A percentile compares a stretch with the other conserved stretches of the same genome.
phyloP scores from a whole-genome alignment of 495 filamentous ascomycete genomes.

The Coniosporium apollinis region DNA sequence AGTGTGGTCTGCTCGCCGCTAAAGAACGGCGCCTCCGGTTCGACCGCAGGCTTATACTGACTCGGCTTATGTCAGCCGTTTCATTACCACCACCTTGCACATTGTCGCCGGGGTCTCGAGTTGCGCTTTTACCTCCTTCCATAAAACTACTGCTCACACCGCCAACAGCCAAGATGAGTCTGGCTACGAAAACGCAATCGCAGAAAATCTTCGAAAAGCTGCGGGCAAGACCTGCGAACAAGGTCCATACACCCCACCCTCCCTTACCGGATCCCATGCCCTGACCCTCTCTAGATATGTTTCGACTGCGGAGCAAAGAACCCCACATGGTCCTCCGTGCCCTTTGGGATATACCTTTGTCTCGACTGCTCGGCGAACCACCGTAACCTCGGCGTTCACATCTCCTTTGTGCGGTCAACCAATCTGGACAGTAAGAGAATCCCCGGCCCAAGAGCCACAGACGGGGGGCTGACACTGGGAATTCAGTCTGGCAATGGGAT shows the following conservation, averaged over 20 bases:
- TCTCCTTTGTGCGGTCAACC: conserved; percentile 95
- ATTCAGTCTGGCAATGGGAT: conserved; percentile 96
- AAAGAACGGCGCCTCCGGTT: too few relatives aligned
- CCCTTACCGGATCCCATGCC: conserved; percentile 1
- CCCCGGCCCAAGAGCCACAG: too few relatives aligned
- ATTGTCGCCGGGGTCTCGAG: too few relatives aligned
- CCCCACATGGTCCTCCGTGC: conserved; percentile 94
- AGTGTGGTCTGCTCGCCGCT: too few relatives aligned
- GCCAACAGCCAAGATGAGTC: conserved; percentile 47
- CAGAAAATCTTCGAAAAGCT: conserved; percentile 97
- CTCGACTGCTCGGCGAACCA: conserved; percentile 67
- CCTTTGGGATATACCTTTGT: conserved; percentile 94
- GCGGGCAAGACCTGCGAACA: conserved; percentile 84
- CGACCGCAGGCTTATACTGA: too few relatives aligned
- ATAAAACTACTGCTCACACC: too few relatives aligned
- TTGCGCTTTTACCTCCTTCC: too few relatives aligned
- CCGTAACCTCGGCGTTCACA: conserved; percentile 35
- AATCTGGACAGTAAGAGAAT: conserved; percentile 85
- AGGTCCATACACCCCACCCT: conserved; percentile 39
- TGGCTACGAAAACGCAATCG: conserved; percentile 83
- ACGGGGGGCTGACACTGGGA: too few relatives aligned
- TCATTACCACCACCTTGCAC: too few relatives aligned
- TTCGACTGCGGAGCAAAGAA: conserved; percentile 96
- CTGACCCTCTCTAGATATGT: conserved; percentile 47
- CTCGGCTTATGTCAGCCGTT: too few relatives aligned